Evolutionary conservation across 805 yeast species (phyloP).

Genomic region (Wickerhamomyces mucosus): DNA sequence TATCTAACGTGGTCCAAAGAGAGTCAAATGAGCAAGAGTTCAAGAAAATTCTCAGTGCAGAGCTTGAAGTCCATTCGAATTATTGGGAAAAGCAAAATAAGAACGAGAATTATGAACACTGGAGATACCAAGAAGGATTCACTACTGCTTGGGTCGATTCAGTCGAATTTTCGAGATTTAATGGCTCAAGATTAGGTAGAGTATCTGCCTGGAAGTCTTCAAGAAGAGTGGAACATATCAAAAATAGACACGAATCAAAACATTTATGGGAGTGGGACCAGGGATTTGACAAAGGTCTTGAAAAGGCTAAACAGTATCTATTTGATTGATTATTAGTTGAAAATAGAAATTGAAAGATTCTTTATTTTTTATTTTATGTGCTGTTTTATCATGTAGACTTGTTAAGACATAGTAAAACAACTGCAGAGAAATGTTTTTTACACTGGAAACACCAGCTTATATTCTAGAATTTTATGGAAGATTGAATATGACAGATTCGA

Average conservation of each 20-base stretch:
- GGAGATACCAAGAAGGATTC: slow-evolving; percentile 76
- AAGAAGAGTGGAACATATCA: slow-evolving; percentile 53
- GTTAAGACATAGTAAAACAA: too few relatives aligned
- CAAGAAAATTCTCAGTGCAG: slow-evolving; percentile 29
- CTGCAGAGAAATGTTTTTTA: too few relatives aligned
- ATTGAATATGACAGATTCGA: too few relatives aligned
- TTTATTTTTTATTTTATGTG: too few relatives aligned
- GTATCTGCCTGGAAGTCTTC: slow-evolving; percentile 55
- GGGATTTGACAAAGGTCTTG: slow-evolving; percentile 62
- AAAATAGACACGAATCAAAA: slow-evolving; percentile 42
- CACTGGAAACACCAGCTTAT: too few relatives aligned
- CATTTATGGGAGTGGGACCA: slow-evolving; percentile 86
- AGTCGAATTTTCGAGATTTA: slow-evolving; percentile 53
- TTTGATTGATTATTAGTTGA: too few relatives aligned
- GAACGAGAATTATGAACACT: slow-evolving; percentile 63
- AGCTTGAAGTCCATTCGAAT: slow-evolving; percentile 37
- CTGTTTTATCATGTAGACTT: too few relatives aligned
- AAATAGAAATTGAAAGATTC: too few relatives aligned
- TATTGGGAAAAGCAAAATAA: slow-evolving; percentile 63
- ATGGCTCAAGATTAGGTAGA: slow-evolving; percentile 71
- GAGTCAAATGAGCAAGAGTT: slow-evolving; percentile 33
- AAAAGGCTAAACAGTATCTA: too few relatives aligned
- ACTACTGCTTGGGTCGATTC: slow-evolving; percentile 68
- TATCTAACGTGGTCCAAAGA: slow-evolving; percentile 17
- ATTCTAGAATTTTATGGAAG: too few relatives aligned